phyloP scores from a whole-genome alignment of 306 rosid genomes.

The Neltuma alba region DNA sequence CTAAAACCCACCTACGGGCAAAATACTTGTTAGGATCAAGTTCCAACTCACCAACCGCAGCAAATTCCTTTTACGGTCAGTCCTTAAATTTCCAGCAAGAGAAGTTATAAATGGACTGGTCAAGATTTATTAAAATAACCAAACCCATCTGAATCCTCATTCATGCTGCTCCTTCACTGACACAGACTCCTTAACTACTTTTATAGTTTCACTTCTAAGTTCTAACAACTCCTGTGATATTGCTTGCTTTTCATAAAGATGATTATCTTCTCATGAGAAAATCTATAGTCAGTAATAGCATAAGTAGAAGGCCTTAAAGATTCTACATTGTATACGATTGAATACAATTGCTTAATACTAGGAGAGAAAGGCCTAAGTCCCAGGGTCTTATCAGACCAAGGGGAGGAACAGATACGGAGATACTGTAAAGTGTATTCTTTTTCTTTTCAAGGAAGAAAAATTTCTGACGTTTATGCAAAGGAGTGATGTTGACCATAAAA shows the following conservation, averaged over 20 bases:
- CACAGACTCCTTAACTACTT: not conserved
- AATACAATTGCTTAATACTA: not conserved
- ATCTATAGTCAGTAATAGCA: not conserved
- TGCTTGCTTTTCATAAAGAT: too few relatives aligned
- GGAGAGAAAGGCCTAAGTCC: too few relatives aligned
- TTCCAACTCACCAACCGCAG: not conserved
- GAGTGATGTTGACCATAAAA: not conserved
- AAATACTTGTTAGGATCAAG: not conserved
- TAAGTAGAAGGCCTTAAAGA: not conserved
- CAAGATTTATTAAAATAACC: not conserved
- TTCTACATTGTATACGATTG: not conserved
- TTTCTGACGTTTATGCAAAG: not conserved
- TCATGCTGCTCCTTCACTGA: not conserved
- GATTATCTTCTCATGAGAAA: too few relatives aligned
- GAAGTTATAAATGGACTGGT: not conserved
- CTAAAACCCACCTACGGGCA: not conserved
- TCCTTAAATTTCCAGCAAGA: not conserved
- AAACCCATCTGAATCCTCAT: not conserved
- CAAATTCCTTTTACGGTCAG: not conserved
- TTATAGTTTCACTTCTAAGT: too few relatives aligned
- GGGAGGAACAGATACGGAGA: not conserved
- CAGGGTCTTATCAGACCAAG: too few relatives aligned
- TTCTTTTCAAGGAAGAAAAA: not conserved
- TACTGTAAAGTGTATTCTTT: not conserved
- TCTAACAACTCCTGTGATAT: too few relatives aligned